A percentile compares a stretch with the other conserved stretches of the same genome.
These are phyloP conservation scores for Pythium grandisporangium DNA, from an alignment of 352 stramenopile species.

Conservation along the genomic window DNA sequence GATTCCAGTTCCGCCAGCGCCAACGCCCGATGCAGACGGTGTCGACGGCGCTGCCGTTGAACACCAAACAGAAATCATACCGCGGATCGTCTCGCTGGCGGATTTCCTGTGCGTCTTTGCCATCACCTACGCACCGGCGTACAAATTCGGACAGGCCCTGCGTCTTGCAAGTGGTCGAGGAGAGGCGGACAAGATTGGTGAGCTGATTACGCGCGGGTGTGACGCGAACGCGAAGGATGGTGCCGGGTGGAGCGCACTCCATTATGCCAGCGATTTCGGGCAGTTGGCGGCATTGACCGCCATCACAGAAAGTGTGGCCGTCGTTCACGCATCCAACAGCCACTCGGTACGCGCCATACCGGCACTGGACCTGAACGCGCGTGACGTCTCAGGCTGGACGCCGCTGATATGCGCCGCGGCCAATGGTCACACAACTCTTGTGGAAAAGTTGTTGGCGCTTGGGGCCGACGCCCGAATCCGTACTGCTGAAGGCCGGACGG, in stretches of 20 bases:
- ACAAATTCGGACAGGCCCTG: slow-evolving; percentile 64
- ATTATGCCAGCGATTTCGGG: slow-evolving; percentile 63
- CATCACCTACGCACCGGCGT: slow-evolving; percentile 48
- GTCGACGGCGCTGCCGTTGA: neutral
- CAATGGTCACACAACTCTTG: slow-evolving; percentile 36
- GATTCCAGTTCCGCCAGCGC: neutral
- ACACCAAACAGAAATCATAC: too few species aligned
- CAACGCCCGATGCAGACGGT: neutral
- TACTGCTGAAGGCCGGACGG: slow-evolving; percentile 38
- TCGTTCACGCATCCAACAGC: slow-evolving; percentile 5
- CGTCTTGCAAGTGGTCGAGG: slow-evolving; percentile 49
- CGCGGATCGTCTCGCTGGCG: slow-evolving; percentile 11
- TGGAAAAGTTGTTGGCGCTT: slow-evolving; percentile 24
- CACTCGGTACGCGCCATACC: slow-evolving; percentile 1
- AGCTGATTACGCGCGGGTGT: slow-evolving; percentile 46
- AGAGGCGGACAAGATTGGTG: slow-evolving; percentile 23
- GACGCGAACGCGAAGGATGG: slow-evolving; percentile 53
- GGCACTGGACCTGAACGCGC: slow-evolving; percentile 24
- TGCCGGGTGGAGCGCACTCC: slow-evolving; percentile 46
- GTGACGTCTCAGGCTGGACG: slow-evolving; percentile 42
- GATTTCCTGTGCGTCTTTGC: slow-evolving; percentile 54
- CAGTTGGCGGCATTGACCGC: slow-evolving; percentile 30
- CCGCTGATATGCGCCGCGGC: slow-evolving; percentile 44
- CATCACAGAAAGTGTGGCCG: slow-evolving; percentile 13
- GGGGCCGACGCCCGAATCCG: slow-evolving; percentile 23